These are phyloP conservation scores for Phytophthora hibernalis DNA, from an alignment of 352 stramenopile species.

Conservation along the genomic window DNA sequence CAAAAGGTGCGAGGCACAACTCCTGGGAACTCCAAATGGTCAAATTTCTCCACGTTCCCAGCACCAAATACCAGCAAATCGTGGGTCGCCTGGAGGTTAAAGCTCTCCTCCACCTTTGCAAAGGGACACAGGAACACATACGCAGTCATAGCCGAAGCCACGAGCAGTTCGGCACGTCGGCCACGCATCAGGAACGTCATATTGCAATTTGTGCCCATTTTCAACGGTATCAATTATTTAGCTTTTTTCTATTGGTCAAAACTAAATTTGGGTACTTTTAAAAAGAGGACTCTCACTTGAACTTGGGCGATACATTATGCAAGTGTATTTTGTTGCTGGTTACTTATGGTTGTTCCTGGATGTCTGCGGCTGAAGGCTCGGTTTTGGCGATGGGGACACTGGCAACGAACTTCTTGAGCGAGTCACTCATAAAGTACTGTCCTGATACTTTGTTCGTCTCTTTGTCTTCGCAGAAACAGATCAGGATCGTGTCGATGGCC, in stretches of 20 bases:
- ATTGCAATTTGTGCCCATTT: no score
- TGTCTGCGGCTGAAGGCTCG: background rate
- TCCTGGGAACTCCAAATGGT: slow-evolving; percentile 98
- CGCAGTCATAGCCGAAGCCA: slow-evolving; percentile 44
- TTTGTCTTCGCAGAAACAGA: slow-evolving; percentile 96
- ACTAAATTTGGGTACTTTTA: no score
- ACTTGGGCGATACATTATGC: background rate
- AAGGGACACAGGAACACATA: slow-evolving; percentile 74
- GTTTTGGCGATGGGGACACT: slow-evolving; percentile 46
- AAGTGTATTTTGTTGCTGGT: background rate
- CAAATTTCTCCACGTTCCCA: slow-evolving; percentile 75
- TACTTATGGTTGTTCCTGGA: slow-evolving; percentile 10
- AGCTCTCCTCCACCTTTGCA: slow-evolving; percentile 97
- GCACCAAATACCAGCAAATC: slow-evolving; percentile 92
- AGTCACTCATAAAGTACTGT: slow-evolving; percentile 83
- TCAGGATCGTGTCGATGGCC: slow-evolving; percentile 94
- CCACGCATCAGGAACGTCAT: slow-evolving; percentile 30
- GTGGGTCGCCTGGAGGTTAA: slow-evolving; percentile 98
- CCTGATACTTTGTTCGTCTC: slow-evolving; percentile 73
- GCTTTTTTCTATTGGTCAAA: no score
- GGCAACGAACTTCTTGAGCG: slow-evolving; percentile 73
- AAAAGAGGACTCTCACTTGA: background rate
- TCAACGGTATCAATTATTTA: no score
- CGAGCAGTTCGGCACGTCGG: slow-evolving; percentile 43
- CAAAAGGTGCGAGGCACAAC: slow-evolving; percentile 97